Base-by-base conservation (phyloP, 306 rosid genomes). In the Mimosa pudica region DNA sequence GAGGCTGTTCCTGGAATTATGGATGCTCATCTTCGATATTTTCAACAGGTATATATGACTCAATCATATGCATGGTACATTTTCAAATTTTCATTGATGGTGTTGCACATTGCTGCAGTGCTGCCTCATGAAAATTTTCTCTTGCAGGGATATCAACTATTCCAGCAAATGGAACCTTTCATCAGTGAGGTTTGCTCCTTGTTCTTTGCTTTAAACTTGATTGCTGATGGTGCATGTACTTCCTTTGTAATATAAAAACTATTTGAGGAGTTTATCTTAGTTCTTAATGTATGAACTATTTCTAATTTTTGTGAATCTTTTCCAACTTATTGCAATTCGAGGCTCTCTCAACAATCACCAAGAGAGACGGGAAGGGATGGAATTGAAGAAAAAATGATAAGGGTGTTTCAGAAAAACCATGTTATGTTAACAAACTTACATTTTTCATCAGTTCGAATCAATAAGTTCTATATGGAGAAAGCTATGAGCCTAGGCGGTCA, bases 21-120 rank as follows among this genome's bases (percentile, higher is more conserved):
- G 97, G 92, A 92, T 75, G 92, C 97, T 70, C 92, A 92, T 86
- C 96, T 86, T 85, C 88, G 90, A 73, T 92, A 89, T 74, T 92
- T 89, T 82, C 89, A 88, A 80, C 97, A 90, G 96, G 97, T 90
- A 76, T 41, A 70, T 41, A 70, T 75, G 62, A 42, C 68, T 65
- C 44, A 7, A 63, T 55, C 79, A 46, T 70, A 20, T 60, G 62
- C 69, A n/a, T 57, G 48, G 7, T 13, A 42, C 46, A 71, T 55
- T 77, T 73, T 60, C 54, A 42, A 0, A 46, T 55, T 77, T 73
- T 60, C 54, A 42, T 1, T 52, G 32, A 52, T 46, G 80, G 45
- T 70, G 45, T 46, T 54, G 18, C 51, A 20, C 70, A 8, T 41
- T 35, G 70, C 67, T 65, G 54, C 75, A 8, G 33, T 35, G 70